A percentile compares a stretch with the other conserved stretches of the same genome.
Conservation (phyloP, 345 rosid genomes). For the Draba incana region DNA sequence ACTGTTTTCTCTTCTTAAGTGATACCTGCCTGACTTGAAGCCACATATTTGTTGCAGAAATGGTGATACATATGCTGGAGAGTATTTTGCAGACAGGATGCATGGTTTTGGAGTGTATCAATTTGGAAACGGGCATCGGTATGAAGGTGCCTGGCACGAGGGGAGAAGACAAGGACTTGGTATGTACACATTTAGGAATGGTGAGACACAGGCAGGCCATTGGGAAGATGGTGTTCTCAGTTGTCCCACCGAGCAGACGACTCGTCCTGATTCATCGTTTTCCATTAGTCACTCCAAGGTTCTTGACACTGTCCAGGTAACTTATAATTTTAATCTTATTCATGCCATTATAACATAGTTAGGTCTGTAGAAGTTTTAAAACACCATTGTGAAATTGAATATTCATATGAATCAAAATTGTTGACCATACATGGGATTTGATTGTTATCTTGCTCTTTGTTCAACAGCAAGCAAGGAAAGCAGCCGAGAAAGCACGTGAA, state of each 20-base stretch:
- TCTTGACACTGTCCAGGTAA: conserved; percentile 86
- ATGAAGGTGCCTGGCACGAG: conserved; percentile 93
- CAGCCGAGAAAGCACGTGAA: conserved; percentile 62
- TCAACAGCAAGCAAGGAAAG: conserved; percentile 71
- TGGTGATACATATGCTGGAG: conserved; percentile 78
- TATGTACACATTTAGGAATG: conserved; percentile 71
- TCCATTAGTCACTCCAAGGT: conserved; percentile 91
- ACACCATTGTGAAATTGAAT: not conserved
- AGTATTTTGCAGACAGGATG: conserved; percentile 86
- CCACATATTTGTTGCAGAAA: conserved; percentile 48
- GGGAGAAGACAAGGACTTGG: conserved; percentile 91
- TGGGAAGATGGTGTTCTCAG: conserved; percentile 64
- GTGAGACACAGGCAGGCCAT: conserved; percentile 80
- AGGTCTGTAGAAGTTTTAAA: not conserved
- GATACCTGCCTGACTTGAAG: conserved; percentile 30
- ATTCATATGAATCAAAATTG: not conserved
- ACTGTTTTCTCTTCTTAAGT: conserved; percentile 7
- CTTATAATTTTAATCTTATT: conserved; percentile 3
- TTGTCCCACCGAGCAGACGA: conserved; percentile 44
- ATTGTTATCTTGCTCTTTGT: not conserved
- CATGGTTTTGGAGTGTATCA: conserved; percentile 83
- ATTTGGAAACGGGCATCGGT: conserved; percentile 75
- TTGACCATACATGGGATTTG: too few species aligned
- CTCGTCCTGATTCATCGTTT: conserved; percentile 67
- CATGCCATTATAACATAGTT: conserved; percentile 9